Conservation (phyloP, 106 monocot species). For the Xerophyta viscosa region DNA sequence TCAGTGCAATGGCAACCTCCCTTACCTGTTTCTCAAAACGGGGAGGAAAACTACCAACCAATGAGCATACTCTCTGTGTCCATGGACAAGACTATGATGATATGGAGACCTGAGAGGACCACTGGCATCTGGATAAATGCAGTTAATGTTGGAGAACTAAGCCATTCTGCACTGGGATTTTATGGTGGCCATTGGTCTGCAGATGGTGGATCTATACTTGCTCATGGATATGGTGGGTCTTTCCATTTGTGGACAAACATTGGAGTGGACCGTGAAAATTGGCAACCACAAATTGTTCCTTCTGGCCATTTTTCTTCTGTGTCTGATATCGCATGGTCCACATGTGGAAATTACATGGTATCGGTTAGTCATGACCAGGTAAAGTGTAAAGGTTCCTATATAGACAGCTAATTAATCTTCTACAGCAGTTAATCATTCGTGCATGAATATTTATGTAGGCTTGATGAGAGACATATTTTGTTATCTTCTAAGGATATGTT, state of each 20-base stretch:
- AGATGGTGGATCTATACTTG: slow-evolving; percentile 74
- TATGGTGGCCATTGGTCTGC: slow-evolving; percentile 95
- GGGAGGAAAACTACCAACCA: slow-evolving; percentile 37
- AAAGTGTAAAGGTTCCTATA: not conserved
- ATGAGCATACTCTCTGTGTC: slow-evolving; percentile 93
- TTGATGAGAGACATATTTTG: no score
- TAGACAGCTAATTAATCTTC: no score
- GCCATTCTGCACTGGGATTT: slow-evolving; percentile 88
- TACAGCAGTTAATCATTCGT: no score
- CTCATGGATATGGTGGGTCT: slow-evolving; percentile 92
- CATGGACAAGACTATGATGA: slow-evolving; percentile 99
- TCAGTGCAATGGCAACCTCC: slow-evolving; percentile 92
- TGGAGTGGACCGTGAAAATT: slow-evolving; percentile 66
- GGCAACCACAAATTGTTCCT: slow-evolving; percentile 85
- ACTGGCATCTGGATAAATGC: slow-evolving; percentile 95
- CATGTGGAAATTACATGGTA: slow-evolving; percentile 62
- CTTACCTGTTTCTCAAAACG: slow-evolving; percentile 13
- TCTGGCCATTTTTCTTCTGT: slow-evolving; percentile 89
- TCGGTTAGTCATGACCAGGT: slow-evolving; percentile 99
- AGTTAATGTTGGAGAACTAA: slow-evolving; percentile 93
- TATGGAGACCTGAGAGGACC: slow-evolving; percentile 90
- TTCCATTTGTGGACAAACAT: slow-evolving; percentile 91
- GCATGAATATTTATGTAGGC: no score
- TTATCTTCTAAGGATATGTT: no score
- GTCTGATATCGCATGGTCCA: slow-evolving; percentile 75